Conservation (phyloP, 2,329 filamentous ascomycete genomes). For the Parasarocladium wereldwijsianum region DNA sequence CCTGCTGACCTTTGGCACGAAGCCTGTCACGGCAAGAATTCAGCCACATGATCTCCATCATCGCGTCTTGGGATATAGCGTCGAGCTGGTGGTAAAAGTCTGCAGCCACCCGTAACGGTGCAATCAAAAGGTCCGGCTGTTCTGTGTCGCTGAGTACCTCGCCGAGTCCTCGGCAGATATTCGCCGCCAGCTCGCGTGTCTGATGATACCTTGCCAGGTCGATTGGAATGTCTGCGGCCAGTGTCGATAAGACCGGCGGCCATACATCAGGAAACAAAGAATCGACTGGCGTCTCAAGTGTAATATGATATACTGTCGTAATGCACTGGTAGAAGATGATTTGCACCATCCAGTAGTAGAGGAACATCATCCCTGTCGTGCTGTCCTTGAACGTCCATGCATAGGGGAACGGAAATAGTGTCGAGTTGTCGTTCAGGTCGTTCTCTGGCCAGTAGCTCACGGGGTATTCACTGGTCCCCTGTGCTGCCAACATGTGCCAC, state of each 20-base stretch:
- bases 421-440: conserved; percentile 8
- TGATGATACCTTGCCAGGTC: conserved; percentile 28
- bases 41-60: conserved; percentile 33
- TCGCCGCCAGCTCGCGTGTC: conserved; percentile 27
- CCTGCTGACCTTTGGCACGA: conserved; percentile 23
- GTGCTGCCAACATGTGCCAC: conserved; percentile 23
- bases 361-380: conserved; percentile 28
- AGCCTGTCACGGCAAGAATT: conserved; percentile 26
- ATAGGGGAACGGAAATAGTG: conserved; percentile 27
- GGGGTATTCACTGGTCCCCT: conserved; percentile 13
- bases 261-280: conserved; percentile 24
- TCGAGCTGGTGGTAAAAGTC: conserved; percentile 26
- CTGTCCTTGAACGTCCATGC: conserved; percentile 29
- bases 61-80: conserved; percentile 21
- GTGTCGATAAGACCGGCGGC: conserved; percentile 20
- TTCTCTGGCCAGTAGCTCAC: conserved; percentile 26
- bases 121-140: conserved; percentile 30
- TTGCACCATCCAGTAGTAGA: conserved; percentile 39
- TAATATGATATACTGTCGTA: conserved; percentile 24
- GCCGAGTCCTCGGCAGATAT: conserved; percentile 36
- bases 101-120: conserved; percentile 26
- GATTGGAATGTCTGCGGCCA: conserved; percentile 16
- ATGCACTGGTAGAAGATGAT: conserved; percentile 34
- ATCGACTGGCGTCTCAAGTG: conserved; percentile 26
- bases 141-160: conserved; percentile 25